phyloP scores from a whole-genome alignment of 2,329 filamentous ascomycete species.

The Didymella arachidicola region DNA sequence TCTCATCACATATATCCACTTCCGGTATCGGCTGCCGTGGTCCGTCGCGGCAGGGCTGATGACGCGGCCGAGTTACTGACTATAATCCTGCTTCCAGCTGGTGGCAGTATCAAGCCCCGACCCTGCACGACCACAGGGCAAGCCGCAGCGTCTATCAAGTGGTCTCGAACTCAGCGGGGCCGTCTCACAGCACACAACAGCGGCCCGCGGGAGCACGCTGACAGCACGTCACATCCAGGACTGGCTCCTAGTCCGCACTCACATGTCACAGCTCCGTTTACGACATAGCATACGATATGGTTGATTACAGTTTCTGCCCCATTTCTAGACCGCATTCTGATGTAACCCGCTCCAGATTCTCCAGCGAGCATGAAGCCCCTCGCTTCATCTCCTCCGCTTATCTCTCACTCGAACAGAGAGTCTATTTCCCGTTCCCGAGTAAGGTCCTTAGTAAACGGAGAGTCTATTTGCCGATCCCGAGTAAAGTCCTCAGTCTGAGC shows the following conservation, averaged over 20 bases:
- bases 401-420: too few relatives aligned
- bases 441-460: not conserved
- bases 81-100: not conserved
- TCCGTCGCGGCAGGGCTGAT: not conserved
- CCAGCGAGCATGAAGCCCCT: too few relatives aligned
- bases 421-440: not conserved
- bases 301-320: too few relatives aligned
- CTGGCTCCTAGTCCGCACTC: not conserved
- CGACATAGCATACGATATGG: too few relatives aligned
- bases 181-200: not conserved
- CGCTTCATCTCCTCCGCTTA: too few relatives aligned
- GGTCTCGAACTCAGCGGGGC: not conserved
- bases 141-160: not conserved
- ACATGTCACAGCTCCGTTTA: not conserved
- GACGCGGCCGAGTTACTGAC: not conserved
- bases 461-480: not conserved
- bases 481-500: not conserved
- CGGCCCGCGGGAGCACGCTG: slow-evolving; percentile 1
- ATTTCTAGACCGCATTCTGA: too few relatives aligned
- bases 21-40: slow-evolving; percentile 14
- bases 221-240: not conserved
- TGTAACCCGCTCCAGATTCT: not conserved
- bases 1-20: not conserved
- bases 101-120: not conserved
- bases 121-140: not conserved